Base-by-base conservation (phyloP, 139 green algal genomes). In the Chlamydomonas urium region DNA sequence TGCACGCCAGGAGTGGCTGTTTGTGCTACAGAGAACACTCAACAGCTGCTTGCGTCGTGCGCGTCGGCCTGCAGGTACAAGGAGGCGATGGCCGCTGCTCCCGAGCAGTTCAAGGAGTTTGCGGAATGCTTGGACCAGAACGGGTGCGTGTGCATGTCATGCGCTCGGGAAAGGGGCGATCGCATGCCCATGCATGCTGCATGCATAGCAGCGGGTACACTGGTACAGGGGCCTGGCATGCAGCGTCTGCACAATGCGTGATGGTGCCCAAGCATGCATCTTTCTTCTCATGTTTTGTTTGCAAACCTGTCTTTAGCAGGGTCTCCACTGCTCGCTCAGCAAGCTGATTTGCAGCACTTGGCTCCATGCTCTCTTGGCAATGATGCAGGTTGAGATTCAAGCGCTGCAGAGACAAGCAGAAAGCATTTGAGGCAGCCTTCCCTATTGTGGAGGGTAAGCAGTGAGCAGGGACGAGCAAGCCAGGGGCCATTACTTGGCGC, bases 51-150 rank as follows among this genome's bases (percentile, higher is more conserved):
- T n/a, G n/a, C n/a, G n/a, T n/a, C n/a, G n/a, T n/a, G n/a, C n/a
- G n/a, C n/a, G n/a, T n/a, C n/a, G n/a, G n/a, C n/a, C 53, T 50
- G 31, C 74, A 85, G 79, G n/a, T 85, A 85, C 74, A 77, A 81
- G 66, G 79, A 85, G 48, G 71, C 69, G 26, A 79, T 85, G 71
- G 70, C 78, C 34, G 76, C 70, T 48, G 42, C 79, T 0, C 79
- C 79, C 21, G 66, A 59, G 32, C 72, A 81, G 48, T 85, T 85
- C 61, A 85, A 85, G 74, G 79, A 85, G 45, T 81, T 77, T 45
- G 79, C 79, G 0, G 35, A 79, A 34, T 85, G 79, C 67, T 61
- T 85, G n/a, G 79, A 85, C 47, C 68, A 74, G 50, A 79, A 85
- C 50, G 79, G 79, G 79, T 85, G 57, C 74, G 77, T 75, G 28